Evolutionary conservation across 1,139 yeast genomes (phyloP).

Genomic region (Debaryomyces fabryi): DNA sequence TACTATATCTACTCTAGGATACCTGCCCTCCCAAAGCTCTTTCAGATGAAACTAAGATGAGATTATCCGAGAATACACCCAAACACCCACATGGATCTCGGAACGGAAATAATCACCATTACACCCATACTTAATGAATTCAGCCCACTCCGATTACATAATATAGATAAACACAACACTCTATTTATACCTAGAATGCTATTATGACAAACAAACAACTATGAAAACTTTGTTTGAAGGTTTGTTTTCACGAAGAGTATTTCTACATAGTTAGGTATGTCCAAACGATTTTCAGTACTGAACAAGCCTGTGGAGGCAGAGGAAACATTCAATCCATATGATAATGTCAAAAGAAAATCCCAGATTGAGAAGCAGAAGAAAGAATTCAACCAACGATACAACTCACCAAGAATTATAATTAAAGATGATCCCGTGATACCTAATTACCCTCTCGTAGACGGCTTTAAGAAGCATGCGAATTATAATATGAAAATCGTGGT

Average conservation of each 20-base stretch:
- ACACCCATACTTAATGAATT: neutral
- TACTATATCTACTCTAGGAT: neutral
- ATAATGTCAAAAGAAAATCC: conserved; percentile 26
- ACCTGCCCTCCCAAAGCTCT: neutral
- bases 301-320: conserved; percentile 6
- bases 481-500: conserved; percentile 70
- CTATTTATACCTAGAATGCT: neutral
- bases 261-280: conserved; percentile 6
- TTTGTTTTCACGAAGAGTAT: neutral
- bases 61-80: neutral
- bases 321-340: conserved; percentile 31
- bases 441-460: conserved; percentile 34
- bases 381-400: conserved; percentile 19
- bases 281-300: conserved; percentile 13
- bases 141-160: neutral
- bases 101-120: neutral
- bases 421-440: conserved; percentile 46
- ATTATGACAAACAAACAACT: neutral
- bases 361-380: conserved; percentile 23
- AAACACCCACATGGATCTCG: neutral
- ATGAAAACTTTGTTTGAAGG: neutral
- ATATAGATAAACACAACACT: neutral
- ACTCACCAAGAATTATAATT: conserved; percentile 34
- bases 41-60: neutral
- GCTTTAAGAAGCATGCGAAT: conserved; percentile 35